phyloP scores from a whole-genome alignment of 208 protist species.

The Acanthamoeba castellanii region DNA sequence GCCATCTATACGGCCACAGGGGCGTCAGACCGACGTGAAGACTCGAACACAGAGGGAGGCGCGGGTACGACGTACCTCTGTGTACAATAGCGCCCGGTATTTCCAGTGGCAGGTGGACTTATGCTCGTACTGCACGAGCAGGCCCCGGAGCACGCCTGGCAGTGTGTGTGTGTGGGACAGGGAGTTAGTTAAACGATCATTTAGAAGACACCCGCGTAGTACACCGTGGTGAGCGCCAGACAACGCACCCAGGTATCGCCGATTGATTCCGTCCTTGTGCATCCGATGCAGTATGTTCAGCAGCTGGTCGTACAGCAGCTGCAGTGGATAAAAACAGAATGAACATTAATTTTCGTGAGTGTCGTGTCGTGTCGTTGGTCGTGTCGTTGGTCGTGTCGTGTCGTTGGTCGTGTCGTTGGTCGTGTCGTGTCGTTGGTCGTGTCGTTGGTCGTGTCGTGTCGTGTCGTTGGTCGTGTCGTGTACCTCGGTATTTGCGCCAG shows the following conservation, averaged over 20 bases:
- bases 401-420: too few species aligned
- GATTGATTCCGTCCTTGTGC: conserved; percentile 69
- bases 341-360: too few species aligned
- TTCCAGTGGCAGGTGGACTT: conserved; percentile 21
- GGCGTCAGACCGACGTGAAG: neutral
- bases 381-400: too few species aligned
- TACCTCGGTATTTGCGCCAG: neutral
- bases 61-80: conserved; percentile 2
- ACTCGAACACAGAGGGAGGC: neutral
- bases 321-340: too few species aligned
- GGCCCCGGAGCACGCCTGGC: conserved; percentile 1
- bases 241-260: conserved; percentile 25
- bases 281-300: conserved; percentile 67
- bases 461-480: too few species aligned
- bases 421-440: too few species aligned
- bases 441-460: too few species aligned
- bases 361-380: too few species aligned
- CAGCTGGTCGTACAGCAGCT: conserved; percentile 45
- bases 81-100: conserved; percentile 41
- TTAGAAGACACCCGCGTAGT: too few species aligned
- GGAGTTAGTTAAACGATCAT: too few species aligned
- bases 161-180: neutral
- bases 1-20: conserved; percentile 52
- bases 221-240: too few species aligned
- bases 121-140: conserved; percentile 6